These are phyloP conservation scores for Cardamine resedifolia DNA, from an alignment of 345 rosid genomes.

Conservation along the genomic window DNA sequence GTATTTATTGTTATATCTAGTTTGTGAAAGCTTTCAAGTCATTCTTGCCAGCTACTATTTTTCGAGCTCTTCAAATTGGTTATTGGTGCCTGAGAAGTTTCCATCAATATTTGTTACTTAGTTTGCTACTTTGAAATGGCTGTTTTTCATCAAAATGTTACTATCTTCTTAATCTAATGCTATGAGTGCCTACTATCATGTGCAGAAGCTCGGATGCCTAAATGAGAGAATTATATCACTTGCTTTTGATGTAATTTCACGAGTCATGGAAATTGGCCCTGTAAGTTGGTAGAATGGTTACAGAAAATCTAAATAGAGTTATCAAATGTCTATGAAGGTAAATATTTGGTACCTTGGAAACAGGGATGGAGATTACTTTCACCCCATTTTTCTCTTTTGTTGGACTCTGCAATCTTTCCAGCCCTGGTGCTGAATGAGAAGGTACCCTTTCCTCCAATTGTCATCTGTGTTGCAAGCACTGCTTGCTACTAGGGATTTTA, in stretches of 20 bases:
- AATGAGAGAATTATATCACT: constrained; percentile 72
- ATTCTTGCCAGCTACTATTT: constrained; percentile 1
- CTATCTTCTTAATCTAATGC: constrained; percentile 17
- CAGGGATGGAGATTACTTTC: constrained; percentile 96
- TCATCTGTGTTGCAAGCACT: constrained; percentile 17
- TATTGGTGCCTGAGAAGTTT: background rate
- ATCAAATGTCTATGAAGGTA: constrained; percentile 12
- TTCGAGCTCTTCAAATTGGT: constrained; percentile 18
- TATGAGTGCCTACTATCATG: constrained; percentile 22
- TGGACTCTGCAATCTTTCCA: constrained; percentile 82
- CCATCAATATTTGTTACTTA: constrained; percentile 3
- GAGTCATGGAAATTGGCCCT: constrained; percentile 79
- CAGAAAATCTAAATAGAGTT: constrained; percentile 15
- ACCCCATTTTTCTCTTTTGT: constrained; percentile 67
- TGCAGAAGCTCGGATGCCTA: constrained; percentile 68
- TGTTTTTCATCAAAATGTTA: constrained; percentile 10
- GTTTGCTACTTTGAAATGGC: background rate
- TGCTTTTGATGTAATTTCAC: constrained; percentile 78
- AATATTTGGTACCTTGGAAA: constrained; percentile 32
- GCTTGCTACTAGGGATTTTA: constrained; percentile 14
- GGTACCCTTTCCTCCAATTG: constrained; percentile 42
- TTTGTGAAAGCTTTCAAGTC: constrained; percentile 14
- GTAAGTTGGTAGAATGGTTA: constrained; percentile 47
- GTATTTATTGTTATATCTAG: constrained; percentile 45
- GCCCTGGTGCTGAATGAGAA: constrained; percentile 69